Conservation (phyloP, 106 monocot species). For the Phalaenopsis equestris region DNA sequence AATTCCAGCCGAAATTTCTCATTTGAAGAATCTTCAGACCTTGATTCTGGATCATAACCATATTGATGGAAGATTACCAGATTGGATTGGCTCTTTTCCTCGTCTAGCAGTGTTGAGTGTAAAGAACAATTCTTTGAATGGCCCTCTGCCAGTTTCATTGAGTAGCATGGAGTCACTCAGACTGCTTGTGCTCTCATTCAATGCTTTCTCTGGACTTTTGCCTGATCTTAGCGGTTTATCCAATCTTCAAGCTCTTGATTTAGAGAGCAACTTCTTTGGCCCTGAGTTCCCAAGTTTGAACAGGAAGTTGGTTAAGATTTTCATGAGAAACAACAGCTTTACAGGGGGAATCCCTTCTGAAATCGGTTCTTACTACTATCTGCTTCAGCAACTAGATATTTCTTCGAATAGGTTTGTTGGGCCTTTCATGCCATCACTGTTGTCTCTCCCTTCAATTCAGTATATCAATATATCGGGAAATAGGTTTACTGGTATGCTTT, state of each 20-base stretch:
- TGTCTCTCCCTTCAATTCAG: slow-evolving; percentile 64
- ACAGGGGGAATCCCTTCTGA: slow-evolving; percentile 57
- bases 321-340: slow-evolving; percentile 72
- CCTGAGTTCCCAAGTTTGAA: slow-evolving; percentile 73
- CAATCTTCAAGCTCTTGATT: slow-evolving; percentile 80
- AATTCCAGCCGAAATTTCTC: slow-evolving; percentile 50
- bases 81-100: slow-evolving; percentile 38
- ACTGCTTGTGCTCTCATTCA: slow-evolving; percentile 56
- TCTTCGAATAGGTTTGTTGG: slow-evolving; percentile 85
- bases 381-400: slow-evolving; percentile 62
- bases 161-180: slow-evolving; percentile 44
- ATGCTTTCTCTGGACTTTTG: slow-evolving; percentile 50
- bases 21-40: slow-evolving; percentile 55
- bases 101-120: slow-evolving; percentile 54
- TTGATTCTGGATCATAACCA: slow-evolving; percentile 75
- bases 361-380: slow-evolving; percentile 35
- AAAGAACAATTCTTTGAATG: slow-evolving; percentile 60
- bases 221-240: slow-evolving; percentile 61
- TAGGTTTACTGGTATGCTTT: slow-evolving; percentile 85
- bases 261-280: slow-evolving; percentile 71
- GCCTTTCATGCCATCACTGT: slow-evolving; percentile 51
- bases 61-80: slow-evolving; percentile 43
- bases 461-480: slow-evolving; percentile 67
- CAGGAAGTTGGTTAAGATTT: slow-evolving; percentile 56
- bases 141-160: slow-evolving; percentile 56